phyloP scores from a whole-genome alignment of 164 flowering plant species.

The Cinnamomum chago region DNA sequence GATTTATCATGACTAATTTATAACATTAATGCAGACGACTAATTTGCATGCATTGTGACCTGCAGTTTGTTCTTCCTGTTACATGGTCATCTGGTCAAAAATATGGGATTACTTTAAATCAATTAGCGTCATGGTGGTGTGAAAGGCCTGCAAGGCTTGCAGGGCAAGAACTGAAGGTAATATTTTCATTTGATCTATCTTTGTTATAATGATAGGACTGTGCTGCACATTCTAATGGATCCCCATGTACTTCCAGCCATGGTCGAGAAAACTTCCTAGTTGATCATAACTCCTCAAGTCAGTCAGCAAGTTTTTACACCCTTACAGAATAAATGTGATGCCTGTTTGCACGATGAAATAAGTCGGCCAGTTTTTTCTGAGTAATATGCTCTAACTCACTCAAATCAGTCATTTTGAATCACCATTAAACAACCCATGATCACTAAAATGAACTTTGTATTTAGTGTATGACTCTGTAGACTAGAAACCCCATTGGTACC shows the following conservation, averaged over 20 bases:
- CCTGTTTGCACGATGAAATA: background rate
- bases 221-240: background rate
- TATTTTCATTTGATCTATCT: background rate
- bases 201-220: background rate
- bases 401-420: background rate
- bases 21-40: background rate
- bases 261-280: background rate
- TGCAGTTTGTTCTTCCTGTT: conserved; percentile 95
- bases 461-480: background rate
- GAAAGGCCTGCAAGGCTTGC: conserved; percentile 93
- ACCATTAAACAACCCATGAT: background rate
- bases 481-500: too few species aligned
- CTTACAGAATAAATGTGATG: background rate
- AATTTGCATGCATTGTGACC: conserved; percentile 1
- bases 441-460: background rate
- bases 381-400: background rate
- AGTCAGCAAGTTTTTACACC: background rate
- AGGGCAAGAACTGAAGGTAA: conserved; percentile 68
- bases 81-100: conserved; percentile 85
- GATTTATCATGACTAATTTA: background rate
- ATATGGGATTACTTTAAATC: conserved; percentile 71
- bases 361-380: background rate
- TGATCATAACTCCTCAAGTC: background rate
- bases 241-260: background rate
- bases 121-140: conserved; percentile 88